Base-by-base conservation (phyloP, 768 basidiomycete species). In the Podaxis rugospora region DNA sequence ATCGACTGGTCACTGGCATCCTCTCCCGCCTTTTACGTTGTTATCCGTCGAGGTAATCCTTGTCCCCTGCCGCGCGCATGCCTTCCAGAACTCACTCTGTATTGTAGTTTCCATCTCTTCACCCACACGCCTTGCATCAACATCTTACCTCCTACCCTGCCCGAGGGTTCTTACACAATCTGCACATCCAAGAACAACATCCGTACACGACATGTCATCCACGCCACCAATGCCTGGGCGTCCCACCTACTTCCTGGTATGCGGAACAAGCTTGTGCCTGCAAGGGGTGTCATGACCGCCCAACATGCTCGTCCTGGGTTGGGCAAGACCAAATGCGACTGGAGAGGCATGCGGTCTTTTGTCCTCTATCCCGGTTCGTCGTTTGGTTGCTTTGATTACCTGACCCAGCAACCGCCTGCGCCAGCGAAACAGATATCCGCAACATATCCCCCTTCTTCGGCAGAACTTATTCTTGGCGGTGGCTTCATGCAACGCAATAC, bases 151-250 rank as follows among this genome's bases (percentile, higher is more conserved):
- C 57, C 61, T 47, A 56, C 65, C 51, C 57, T 55, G 68, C 1
- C 64, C 71, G 16, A 51, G 16, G 9, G 36, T 14, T 50, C 44
- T 1, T 90, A 90, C 72, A 75, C 72, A 7, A 75, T 92, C n/a
- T 62, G 68, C 18, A 93, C 92, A 1, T 76, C 86, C 0, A 77
- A 80, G 53, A 92, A 93, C 0, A 67, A 65, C 4, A 77, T 92
- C 25, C 71, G 65, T 14, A 75, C 90, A 0, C 72, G 71, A 2
- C 89, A 91, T 69, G 78, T 95, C 46, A 76, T 95, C 10, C 92
- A 93, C 68, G 90, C 91, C 2, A 93, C 92, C 2, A 96, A 96
- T 69, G 92, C 82, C 18, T 94, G 92, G 85, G 76, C 78, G 2
- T 84, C 90, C 0, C 86, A 90, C 64, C 80, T 95, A 47, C 74